Percentiles rank a stretch among this genome's conserved stretches.
phyloP scores from a whole-genome alignment of 1,284 basidiomycete species.

The Puccinia novopanici region DNA sequence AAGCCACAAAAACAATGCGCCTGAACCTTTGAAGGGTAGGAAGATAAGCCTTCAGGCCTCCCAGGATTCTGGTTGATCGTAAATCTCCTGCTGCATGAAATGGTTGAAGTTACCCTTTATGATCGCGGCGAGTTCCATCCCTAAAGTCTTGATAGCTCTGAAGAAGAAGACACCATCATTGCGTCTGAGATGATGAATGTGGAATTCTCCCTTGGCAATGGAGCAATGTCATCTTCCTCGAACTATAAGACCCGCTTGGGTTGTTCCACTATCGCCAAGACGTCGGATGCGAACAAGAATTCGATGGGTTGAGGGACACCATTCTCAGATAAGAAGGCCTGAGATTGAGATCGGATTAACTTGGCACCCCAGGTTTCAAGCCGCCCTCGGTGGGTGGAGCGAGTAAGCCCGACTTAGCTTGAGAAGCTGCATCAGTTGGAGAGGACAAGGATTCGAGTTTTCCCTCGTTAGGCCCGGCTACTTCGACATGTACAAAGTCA shows the following conservation, averaged over 20 bases:
- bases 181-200: constrained; percentile 96
- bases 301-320: constrained; percentile 98
- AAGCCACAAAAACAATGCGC: constrained; percentile 94
- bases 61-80: constrained; percentile 99
- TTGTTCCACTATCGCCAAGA: constrained; percentile 94
- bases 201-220: constrained; percentile 92
- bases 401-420: constrained; percentile 48
- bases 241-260: constrained; percentile 98
- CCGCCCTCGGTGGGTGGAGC: constrained; percentile 49
- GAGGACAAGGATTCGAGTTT: constrained; percentile 60
- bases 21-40: constrained; percentile 92
- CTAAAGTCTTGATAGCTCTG: constrained; percentile 95
- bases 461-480: constrained; percentile 70
- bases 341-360: constrained; percentile 90
- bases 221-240: constrained; percentile 98
- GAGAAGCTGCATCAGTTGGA: constrained; percentile 48
- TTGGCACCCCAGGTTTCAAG: constrained; percentile 69
- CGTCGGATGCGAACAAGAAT: constrained; percentile 98
- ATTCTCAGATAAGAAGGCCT: constrained; percentile 97
- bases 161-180: constrained; percentile 74
- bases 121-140: constrained; percentile 98
- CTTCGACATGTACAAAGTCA: constrained; percentile 98
- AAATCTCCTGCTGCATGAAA: constrained; percentile 99
- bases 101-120: constrained; percentile 99
- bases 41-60: constrained; percentile 91